phyloP scores from a whole-genome alignment of 1,284 basidiomycete species.

The Salmacisia buchloeana region DNA sequence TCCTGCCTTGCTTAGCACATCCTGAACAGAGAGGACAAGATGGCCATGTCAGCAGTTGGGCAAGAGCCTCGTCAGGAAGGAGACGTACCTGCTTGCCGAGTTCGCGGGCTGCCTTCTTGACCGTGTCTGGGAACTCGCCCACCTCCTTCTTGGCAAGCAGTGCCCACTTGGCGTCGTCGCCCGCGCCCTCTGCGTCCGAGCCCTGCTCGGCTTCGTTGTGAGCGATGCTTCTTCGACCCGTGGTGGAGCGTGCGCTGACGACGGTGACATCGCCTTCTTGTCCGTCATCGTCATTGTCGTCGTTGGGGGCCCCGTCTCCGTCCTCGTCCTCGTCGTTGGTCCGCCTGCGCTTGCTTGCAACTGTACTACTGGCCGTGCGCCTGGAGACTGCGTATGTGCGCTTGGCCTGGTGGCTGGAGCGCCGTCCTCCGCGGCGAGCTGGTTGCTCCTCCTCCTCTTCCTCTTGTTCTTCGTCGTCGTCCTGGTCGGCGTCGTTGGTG shows the following conservation, averaged over 20 bases:
- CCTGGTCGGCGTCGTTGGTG: not conserved
- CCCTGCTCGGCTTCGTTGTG: not conserved
- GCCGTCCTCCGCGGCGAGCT: not conserved
- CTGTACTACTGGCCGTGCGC: not conserved
- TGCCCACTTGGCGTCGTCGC: constrained; percentile 6
- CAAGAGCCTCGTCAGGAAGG: not conserved
- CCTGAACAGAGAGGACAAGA: constrained; percentile 3
- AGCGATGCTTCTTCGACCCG: not conserved
- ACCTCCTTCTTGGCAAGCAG: constrained; percentile 17
- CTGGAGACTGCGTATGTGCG: not conserved
- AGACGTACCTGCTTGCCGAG: constrained; percentile 8
- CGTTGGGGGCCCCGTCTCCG: not conserved
- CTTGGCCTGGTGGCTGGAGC: not conserved
- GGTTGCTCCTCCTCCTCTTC: not conserved
- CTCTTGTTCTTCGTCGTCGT: not conserved
- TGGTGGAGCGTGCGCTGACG: not conserved
- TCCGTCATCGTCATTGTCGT: constrained; percentile 13
- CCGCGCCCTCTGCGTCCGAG: not conserved
- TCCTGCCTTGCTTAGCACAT: constrained; percentile 24
- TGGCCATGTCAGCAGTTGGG: not conserved
- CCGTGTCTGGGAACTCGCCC: constrained; percentile 16
- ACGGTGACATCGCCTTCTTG: constrained; percentile 15
- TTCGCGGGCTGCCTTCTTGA: constrained; percentile 15
- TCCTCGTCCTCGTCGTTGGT: constrained; percentile 12
- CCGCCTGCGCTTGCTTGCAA: not conserved